Evolutionary conservation across 176 grass and related monocot species (phyloP), one percentile per base, ranked within the genome.

Genomic region (Zoysia japonica): DNA sequence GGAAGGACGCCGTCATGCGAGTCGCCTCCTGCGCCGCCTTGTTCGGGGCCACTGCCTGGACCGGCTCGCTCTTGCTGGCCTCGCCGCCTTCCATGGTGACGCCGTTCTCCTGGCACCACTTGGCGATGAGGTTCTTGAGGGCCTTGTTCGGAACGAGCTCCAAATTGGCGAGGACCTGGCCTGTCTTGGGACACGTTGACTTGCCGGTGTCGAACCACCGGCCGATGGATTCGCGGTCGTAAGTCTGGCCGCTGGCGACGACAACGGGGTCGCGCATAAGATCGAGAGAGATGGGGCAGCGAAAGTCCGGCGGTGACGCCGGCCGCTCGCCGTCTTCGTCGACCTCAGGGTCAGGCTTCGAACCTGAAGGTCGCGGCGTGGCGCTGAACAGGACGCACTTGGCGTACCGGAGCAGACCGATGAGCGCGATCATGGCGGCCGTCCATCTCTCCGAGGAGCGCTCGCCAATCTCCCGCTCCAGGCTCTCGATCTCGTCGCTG

Each of bases 231-330:
- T 93, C 90, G 51, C 90, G 86, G 53, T 99, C 96, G 78, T 99
- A 99, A 1, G 96, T 99, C 88, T 99, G 96, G 6, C 96, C 92
- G 57, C 89, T 99, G 13, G 84, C 80, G 47, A 90, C 88, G 39
- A 99, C 88, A 13, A 99, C 88, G 11, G 96, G 96, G n/a, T 99
- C 96, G 44, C 78, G 84, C 84, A 99, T 99, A 61, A 99, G 72
- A 11, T 99, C 96, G 65, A 99, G 96, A 0, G 92, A 89, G 81
- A 99, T 94, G 5, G 96, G 90, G 92, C 96, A 99, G 17, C 96
- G 87, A 79, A 99, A 94, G 75, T 99, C 96, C 70, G 65, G 78
- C 1, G 92, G 96, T 19, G 89, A 86, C 53, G 84, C 50, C 7
- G 85, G 85, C 2, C 79, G 71, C 45, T 93, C 83, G 9, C 12